Percentiles rank a stretch among this genome's conserved stretches.
phyloP scores from a whole-genome alignment of 139 green algal genomes.

The Micractinium conductrix region DNA sequence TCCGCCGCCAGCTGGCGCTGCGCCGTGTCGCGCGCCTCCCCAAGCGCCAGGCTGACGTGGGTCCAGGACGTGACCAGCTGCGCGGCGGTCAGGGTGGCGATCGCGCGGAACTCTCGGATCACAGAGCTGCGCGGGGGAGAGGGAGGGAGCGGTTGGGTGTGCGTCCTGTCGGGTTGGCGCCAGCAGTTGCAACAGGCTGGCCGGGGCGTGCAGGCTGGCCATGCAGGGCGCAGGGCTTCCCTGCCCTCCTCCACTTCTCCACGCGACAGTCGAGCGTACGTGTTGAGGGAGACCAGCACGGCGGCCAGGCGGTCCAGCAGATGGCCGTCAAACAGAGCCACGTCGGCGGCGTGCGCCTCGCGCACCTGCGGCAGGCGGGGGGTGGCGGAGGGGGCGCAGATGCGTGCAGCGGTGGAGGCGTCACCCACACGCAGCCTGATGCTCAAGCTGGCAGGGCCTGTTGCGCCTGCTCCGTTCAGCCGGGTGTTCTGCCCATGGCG shows the following conservation, averaged over 20 bases:
- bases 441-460: too few species aligned
- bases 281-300: conserved; percentile 68
- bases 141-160: neutral
- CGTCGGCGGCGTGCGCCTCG: neutral
- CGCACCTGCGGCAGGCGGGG: conserved; percentile 46
- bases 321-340: conserved; percentile 62
- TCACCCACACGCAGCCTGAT: too few species aligned
- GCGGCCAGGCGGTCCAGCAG: conserved; percentile 64
- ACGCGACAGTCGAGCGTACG: conserved; percentile 40
- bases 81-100: conserved; percentile 70
- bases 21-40: conserved; percentile 62
- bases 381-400: too few species aligned
- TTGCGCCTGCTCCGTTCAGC: too few species aligned
- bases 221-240: neutral
- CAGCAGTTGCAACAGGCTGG: neutral
- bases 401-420: too few species aligned
- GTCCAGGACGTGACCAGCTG: conserved; percentile 77
- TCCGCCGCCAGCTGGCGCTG: conserved; percentile 73
- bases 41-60: conserved; percentile 45
- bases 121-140: conserved; percentile 43
- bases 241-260: too few species aligned
- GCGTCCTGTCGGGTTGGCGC: neutral
- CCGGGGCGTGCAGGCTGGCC: too few species aligned
- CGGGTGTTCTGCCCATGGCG: too few species aligned
- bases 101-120: conserved; percentile 65